These are phyloP conservation scores for Corchorus olitorius DNA, from an alignment of 345 rosid genomes.

Conservation along the genomic window DNA sequence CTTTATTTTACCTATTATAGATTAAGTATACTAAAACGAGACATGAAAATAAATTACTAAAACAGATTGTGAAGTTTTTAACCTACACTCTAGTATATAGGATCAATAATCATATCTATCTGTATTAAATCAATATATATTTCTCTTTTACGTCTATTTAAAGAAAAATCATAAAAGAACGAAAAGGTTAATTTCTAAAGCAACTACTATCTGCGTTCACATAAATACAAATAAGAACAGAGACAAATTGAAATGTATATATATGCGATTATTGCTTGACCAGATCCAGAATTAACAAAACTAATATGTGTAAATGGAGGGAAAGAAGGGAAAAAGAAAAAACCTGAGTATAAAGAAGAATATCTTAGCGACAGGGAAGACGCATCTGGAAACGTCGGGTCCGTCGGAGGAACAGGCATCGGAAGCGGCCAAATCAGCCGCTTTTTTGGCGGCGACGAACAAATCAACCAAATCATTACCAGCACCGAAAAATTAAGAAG, in stretches of 20 bases:
- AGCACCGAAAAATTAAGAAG: too few species aligned
- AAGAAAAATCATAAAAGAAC: background rate
- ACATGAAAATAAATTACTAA: background rate
- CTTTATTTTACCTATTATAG: background rate
- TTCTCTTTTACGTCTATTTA: background rate
- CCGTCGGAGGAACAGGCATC: slow-evolving; percentile 11
- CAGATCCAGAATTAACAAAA: background rate
- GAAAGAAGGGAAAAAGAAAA: background rate
- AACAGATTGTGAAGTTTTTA: background rate
- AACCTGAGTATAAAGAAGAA: slow-evolving; percentile 18
- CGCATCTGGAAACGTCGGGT: slow-evolving; percentile 18
- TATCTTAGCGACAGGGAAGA: slow-evolving; percentile 16
- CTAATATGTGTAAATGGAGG: background rate
- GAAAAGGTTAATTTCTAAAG: background rate
- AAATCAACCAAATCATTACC: slow-evolving; percentile 59
- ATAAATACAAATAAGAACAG: background rate
- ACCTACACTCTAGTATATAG: background rate
- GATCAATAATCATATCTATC: background rate
- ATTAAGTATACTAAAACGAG: background rate
- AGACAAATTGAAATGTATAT: background rate
- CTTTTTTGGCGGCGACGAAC: slow-evolving; percentile 84
- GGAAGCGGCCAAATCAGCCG: slow-evolving; percentile 55
- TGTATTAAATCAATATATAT: background rate
- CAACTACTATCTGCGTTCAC: background rate
- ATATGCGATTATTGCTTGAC: background rate